Evolutionary conservation across 164 flowering plant genomes (phyloP), one percentile per base, ranked within the genome.

Genomic region (Platanus orientalis): DNA sequence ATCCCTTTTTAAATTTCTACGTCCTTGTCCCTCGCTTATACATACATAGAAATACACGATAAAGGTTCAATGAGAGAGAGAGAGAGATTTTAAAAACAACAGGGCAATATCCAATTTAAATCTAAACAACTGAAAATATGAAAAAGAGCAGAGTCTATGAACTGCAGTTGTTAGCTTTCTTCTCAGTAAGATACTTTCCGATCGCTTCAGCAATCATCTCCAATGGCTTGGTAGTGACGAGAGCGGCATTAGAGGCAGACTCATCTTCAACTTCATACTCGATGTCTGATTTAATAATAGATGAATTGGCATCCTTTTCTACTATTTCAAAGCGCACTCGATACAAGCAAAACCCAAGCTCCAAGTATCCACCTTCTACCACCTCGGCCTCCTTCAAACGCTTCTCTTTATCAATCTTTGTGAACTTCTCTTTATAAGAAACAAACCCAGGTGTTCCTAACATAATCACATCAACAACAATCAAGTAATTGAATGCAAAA

Each of bases 181-280:
- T 10, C 19, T 52, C 55, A 23, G 55, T 52, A 10, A 68, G 56
- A 54, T 63, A 51, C 20, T 48, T 39, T 11, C 59, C 47, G 12
- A 63, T 54, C 11, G 45, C 32, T 39, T 68, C 25, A 23, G 78
- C 72, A 5, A 77, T 63, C 7, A 24, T 21, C 36, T 53, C 70
- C 27, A 80, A 6, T 14, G 66, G 55, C 23, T 70, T 54, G 39
- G 36, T 75, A 20, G 58, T 64, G 20, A 64, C 72, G 29, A 68
- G 4, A 1, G 70, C 48, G 42, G 66, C 63, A 32, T 57, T 69
- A n/a, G 61, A 65, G n/a, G 71, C 72, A 7, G 44, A 40, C 9
- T 73, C 73, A 20, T 77, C 83, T 0, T 61, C 49, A 7, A 75
- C 6, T 26, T 77, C 80, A 52, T 77, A 80, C 50, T 68, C 76